phyloP scores from a whole-genome alignment of 768 basidiomycete species.

The Boletellus emodensis region DNA sequence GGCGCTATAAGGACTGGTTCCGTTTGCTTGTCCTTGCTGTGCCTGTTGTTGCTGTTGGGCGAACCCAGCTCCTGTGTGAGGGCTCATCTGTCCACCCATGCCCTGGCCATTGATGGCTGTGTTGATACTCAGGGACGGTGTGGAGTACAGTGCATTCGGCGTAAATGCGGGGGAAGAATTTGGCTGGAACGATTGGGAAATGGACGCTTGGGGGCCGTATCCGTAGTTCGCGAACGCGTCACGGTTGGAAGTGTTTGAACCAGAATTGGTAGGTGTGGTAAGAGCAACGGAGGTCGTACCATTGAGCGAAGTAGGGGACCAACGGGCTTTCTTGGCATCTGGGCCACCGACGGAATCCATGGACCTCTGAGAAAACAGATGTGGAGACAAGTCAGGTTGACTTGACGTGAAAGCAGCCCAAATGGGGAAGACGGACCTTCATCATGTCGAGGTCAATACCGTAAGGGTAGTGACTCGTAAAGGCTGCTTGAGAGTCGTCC shows the following conservation, averaged over 20 bases:
- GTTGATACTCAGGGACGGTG: conserved; percentile 66
- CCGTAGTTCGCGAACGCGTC: conserved; percentile 86
- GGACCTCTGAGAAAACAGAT: conserved; percentile 54
- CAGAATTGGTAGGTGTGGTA: conserved; percentile 34
- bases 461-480: conserved; percentile 70
- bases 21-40: conserved; percentile 42
- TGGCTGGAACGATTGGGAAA: conserved; percentile 49
- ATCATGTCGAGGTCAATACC: conserved; percentile 87
- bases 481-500: conserved; percentile 74
- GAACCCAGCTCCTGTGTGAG: conserved; percentile 56
- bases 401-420: not conserved
- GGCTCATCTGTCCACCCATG: conserved; percentile 59
- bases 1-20: conserved; percentile 50
- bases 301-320: conserved; percentile 65
- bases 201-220: conserved; percentile 71
- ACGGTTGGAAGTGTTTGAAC: conserved; percentile 40
- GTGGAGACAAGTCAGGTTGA: not conserved
- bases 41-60: conserved; percentile 38
- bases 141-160: conserved; percentile 66
- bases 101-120: conserved; percentile 47
- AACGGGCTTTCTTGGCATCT: conserved; percentile 86
- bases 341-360: conserved; percentile 81
- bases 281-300: conserved; percentile 35
- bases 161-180: conserved; percentile 47
- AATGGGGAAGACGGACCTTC: conserved; percentile 53